A percentile compares a stretch with the other conserved stretches of the same genome.
Conservation (phyloP, 176 grass and related monocot genomes). For the Aegilops speltoides region DNA sequence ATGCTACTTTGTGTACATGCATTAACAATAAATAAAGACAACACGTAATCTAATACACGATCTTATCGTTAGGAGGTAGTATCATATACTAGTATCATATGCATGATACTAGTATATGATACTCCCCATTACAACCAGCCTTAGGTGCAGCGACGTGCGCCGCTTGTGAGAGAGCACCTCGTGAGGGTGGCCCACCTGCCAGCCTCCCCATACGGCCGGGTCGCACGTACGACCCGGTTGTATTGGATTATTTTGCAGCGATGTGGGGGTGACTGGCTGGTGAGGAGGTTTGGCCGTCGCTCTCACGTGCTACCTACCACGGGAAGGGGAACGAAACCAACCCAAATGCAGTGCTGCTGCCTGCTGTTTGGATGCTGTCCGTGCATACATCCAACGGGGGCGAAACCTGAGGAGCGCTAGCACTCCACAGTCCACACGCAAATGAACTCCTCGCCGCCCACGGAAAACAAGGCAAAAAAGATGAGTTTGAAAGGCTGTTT, state of each 20-base stretch:
- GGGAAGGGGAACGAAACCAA: neutral
- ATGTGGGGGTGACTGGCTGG: neutral
- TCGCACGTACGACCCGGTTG: too few relatives aligned
- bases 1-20: too few relatives aligned
- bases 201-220: too few relatives aligned
- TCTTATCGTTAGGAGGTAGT: too few relatives aligned
- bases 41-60: too few relatives aligned
- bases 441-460: neutral
- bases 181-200: too few relatives aligned
- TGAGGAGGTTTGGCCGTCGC: neutral
- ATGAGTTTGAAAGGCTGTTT: neutral
- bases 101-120: too few relatives aligned
- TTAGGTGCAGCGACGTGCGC: neutral
- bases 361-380: neutral
- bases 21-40: too few relatives aligned
- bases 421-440: neutral
- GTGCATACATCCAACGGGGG: neutral
- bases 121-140: too few relatives aligned
- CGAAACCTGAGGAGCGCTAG: neutral
- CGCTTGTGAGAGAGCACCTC: too few relatives aligned
- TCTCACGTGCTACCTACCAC: neutral
- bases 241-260: neutral
- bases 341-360: neutral
- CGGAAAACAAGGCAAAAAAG: neutral
- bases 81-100: too few relatives aligned